phyloP scores from a whole-genome alignment of 2,329 filamentous ascomycete species.

The Diaporthe citrichinensis region DNA sequence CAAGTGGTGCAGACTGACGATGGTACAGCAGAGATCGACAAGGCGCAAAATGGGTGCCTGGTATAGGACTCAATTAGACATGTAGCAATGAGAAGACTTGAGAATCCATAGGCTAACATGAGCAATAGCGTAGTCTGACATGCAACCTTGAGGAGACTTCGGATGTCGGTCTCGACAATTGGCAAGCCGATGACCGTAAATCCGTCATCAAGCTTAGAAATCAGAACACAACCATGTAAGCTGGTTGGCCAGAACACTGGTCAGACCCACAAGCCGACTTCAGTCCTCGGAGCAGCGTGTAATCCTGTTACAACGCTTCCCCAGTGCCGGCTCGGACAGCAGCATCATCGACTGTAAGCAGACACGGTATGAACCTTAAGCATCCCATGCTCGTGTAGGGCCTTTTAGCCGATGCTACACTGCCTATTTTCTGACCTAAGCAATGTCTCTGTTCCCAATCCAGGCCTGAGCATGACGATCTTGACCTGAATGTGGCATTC shows the following conservation, averaged over 20 bases:
- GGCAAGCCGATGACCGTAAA: neutral
- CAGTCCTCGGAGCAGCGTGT: neutral
- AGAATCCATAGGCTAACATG: neutral
- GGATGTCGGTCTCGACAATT: neutral
- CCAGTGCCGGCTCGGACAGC: neutral
- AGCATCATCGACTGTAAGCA: neutral
- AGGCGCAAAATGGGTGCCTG: neutral
- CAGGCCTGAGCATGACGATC: neutral
- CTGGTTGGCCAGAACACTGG: neutral
- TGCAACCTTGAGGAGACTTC: neutral
- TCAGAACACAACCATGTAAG: neutral
- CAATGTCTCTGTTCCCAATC: neutral
- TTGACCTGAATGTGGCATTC: neutral
- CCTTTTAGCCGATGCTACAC: neutral
- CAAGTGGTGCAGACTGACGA: neutral
- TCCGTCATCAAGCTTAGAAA: conserved; percentile 1
- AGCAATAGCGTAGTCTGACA: neutral
- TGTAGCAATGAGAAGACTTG: neutral
- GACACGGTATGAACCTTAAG: neutral
- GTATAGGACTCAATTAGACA: too few relatives aligned
- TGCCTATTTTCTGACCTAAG: conserved; percentile 21
- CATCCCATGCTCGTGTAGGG: neutral
- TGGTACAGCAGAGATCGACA: neutral
- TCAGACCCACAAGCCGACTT: neutral
- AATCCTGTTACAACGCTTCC: neutral